Evolutionary conservation across 192 early-diverging fungal species (phyloP).

Genomic region (Linnemannia elongata): DNA sequence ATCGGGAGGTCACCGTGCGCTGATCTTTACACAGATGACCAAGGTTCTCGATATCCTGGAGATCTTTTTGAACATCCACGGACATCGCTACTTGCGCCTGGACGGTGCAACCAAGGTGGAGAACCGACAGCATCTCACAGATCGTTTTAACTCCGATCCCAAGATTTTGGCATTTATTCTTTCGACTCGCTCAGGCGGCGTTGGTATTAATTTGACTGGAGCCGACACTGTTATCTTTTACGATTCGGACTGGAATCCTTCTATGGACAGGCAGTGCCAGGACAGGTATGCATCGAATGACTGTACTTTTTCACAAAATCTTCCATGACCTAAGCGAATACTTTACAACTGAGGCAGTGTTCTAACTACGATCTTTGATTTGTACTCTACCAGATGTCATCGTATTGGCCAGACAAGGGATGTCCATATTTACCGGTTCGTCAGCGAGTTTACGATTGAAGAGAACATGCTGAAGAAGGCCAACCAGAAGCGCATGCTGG

Average conservation of each 20-base stretch:
- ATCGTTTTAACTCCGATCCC: slow-evolving; percentile 71
- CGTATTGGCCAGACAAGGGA: slow-evolving; percentile 79
- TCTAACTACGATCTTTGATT: background rate
- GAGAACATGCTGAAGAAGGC: slow-evolving; percentile 85
- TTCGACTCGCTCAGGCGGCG: slow-evolving; percentile 78
- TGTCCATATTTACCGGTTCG: slow-evolving; percentile 84
- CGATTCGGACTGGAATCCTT: slow-evolving; percentile 85
- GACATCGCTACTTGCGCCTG: slow-evolving; percentile 71
- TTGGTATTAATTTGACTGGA: slow-evolving; percentile 84
- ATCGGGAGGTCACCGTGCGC: slow-evolving; percentile 70
- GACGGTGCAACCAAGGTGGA: slow-evolving; percentile 74
- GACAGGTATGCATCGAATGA: slow-evolving; percentile 58
- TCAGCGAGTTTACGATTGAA: slow-evolving; percentile 79
- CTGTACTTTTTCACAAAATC: background rate
- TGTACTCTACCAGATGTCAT: slow-evolving; percentile 60
- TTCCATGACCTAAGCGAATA: background rate
- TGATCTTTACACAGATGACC: slow-evolving; percentile 81
- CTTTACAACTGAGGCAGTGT: background rate
- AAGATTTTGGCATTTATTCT: slow-evolving; percentile 71
- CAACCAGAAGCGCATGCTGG: slow-evolving; percentile 83
- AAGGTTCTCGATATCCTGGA: slow-evolving; percentile 75
- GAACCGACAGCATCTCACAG: slow-evolving; percentile 69
- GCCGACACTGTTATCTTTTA: slow-evolving; percentile 86
- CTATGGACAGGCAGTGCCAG: slow-evolving; percentile 81
- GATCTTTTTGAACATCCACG: slow-evolving; percentile 77